Evolutionary conservation across 1,284 basidiomycete genomes (phyloP).

Genomic region (Hemileia vastatrix): DNA sequence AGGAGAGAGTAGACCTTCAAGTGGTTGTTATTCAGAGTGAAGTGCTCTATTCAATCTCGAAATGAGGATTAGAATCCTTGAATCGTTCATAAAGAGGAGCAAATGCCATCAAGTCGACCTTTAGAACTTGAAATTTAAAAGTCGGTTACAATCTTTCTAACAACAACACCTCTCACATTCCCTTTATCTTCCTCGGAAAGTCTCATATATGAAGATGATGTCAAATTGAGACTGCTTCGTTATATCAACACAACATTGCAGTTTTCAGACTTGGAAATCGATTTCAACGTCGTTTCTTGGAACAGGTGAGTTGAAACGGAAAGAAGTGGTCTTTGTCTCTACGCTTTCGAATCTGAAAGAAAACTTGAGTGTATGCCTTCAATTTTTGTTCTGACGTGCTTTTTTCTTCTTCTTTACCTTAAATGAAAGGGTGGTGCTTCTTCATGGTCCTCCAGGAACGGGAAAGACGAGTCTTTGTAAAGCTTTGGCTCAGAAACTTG

Average conservation of each 20-base stretch:
- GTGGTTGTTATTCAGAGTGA: no score
- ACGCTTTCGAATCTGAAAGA: no score
- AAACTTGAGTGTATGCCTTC: no score
- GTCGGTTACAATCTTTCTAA: no score
- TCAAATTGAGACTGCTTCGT: slow-evolving; percentile 77
- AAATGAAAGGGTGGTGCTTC: slow-evolving; percentile 57
- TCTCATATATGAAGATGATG: slow-evolving; percentile 75
- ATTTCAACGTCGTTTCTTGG: slow-evolving; percentile 88
- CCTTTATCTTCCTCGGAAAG: slow-evolving; percentile 49
- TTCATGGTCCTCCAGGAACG: slow-evolving; percentile 94
- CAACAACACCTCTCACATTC: slow-evolving; percentile 37
- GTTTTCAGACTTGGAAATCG: slow-evolving; percentile 77
- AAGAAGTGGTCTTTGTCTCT: no score
- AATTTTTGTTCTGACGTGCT: no score
- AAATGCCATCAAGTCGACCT: no score
- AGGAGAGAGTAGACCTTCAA: no score
- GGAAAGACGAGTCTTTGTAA: slow-evolving; percentile 93
- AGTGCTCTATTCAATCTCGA: no score
- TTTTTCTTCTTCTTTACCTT: neutral
- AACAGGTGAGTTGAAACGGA: slow-evolving; percentile 54
- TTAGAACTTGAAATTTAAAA: no score
- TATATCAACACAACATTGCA: slow-evolving; percentile 89
- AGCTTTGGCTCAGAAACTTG: slow-evolving; percentile 87
- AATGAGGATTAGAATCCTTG: no score
- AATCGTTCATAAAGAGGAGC: no score